Conservation (phyloP, 371 early-diverging fungal genomes). For the Apophysomyces trapeziformis region DNA sequence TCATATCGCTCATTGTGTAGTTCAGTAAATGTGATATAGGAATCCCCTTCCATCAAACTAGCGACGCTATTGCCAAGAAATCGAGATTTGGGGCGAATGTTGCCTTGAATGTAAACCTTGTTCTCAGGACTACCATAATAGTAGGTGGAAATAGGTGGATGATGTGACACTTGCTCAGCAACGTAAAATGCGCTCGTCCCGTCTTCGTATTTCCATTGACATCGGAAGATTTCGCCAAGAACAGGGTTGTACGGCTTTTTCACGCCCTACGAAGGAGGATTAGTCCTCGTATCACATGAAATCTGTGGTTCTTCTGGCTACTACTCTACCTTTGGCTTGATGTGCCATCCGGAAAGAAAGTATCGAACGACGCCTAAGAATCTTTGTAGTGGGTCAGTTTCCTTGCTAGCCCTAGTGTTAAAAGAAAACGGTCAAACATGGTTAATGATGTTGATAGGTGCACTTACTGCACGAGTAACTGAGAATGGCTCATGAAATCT, state of each 20-base stretch:
- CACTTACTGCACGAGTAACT: conserved; percentile 77
- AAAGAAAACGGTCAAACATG: neutral
- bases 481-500: conserved; percentile 94
- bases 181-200: conserved; percentile 78
- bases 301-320: neutral
- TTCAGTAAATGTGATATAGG: conserved; percentile 67
- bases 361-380: conserved; percentile 86
- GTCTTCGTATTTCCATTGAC: conserved; percentile 72
- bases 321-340: conserved; percentile 80
- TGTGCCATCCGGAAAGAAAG: conserved; percentile 94
- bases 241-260: conserved; percentile 96
- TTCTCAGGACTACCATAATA: conserved; percentile 86
- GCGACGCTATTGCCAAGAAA: conserved; percentile 94
- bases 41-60: conserved; percentile 87
- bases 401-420: conserved; percentile 55
- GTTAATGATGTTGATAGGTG: neutral
- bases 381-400: conserved; percentile 76
- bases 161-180: conserved; percentile 94
- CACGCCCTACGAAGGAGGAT: conserved; percentile 67
- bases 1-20: conserved; percentile 53
- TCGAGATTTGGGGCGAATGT: conserved; percentile 83
- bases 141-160: conserved; percentile 91
- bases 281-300: neutral
- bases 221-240: conserved; percentile 90
- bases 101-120: conserved; percentile 78